phyloP scores from a whole-genome alignment of 1,284 basidiomycete genomes.

The Ceratobasidium sp. region DNA sequence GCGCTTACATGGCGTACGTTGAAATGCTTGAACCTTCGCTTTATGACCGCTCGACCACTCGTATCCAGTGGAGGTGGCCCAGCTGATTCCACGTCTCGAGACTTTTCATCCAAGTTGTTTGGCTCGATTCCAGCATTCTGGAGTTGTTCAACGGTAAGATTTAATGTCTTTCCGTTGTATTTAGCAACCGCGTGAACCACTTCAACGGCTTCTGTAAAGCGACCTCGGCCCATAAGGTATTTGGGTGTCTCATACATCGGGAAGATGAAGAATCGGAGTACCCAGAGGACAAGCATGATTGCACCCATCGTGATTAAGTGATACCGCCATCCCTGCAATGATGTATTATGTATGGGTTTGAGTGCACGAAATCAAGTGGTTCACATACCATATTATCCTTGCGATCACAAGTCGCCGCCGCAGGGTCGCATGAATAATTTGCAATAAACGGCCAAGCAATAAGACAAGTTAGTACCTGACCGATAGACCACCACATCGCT shows the following conservation, averaged over 20 bases:
- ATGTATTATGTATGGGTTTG: background rate
- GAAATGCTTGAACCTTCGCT: too few relatives aligned
- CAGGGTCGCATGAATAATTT: conserved; percentile 68
- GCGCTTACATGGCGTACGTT: too few relatives aligned
- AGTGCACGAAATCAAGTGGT: conserved; percentile 50
- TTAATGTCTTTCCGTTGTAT: conserved; percentile 70
- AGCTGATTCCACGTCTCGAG: conserved; percentile 7
- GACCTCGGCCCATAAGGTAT: conserved; percentile 78
- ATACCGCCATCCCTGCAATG: conserved; percentile 75
- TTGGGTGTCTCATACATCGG: conserved; percentile 80
- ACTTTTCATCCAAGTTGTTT: background rate
- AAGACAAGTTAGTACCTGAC: conserved; percentile 71
- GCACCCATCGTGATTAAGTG: conserved; percentile 74
- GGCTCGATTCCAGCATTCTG: conserved; percentile 41
- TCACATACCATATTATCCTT: conserved; percentile 56
- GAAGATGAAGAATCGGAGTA: conserved; percentile 79
- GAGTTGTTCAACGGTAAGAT: conserved; percentile 67
- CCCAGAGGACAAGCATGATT: conserved; percentile 72
- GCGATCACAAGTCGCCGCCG: conserved; percentile 61
- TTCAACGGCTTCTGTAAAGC: conserved; percentile 77
- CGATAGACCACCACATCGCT: conserved; percentile 75
- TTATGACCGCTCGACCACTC: too few relatives aligned
- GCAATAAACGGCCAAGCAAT: conserved; percentile 75
- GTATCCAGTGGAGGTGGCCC: conserved; percentile 23
- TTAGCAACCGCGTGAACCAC: conserved; percentile 76